A percentile compares a stretch with the other conserved stretches of the same genome.
phyloP scores from a whole-genome alignment of 1,284 basidiomycete genomes.

The Anthracocystis panici-leucophaei region DNA sequence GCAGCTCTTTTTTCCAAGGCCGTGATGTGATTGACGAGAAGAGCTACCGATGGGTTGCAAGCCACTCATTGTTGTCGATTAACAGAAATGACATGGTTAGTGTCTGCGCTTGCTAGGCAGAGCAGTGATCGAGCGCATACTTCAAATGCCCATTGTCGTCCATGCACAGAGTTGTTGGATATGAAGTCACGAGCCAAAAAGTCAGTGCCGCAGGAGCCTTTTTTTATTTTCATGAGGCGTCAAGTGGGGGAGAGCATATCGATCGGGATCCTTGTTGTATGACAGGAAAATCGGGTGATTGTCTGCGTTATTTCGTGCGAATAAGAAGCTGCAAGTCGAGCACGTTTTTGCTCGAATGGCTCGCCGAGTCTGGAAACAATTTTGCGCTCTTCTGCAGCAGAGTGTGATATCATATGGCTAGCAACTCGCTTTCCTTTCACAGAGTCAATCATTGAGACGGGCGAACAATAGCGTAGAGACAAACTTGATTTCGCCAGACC shows the following conservation, averaged over 20 bases:
- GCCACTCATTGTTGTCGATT: too few relatives aligned
- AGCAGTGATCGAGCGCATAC: too few relatives aligned
- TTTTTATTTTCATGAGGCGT: not conserved
- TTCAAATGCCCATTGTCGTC: too few relatives aligned
- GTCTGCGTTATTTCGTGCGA: constrained; percentile 2
- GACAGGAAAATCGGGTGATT: not conserved
- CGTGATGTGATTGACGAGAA: too few relatives aligned
- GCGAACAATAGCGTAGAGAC: not conserved
- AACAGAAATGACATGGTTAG: too few relatives aligned
- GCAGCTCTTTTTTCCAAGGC: not conserved
- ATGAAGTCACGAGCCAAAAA: too few relatives aligned
- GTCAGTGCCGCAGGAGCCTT: constrained; percentile 1
- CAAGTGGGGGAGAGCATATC: constrained; percentile 3
- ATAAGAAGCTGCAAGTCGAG: constrained; percentile 7
- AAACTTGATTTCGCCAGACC: too few relatives aligned
- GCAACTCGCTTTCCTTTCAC: too few relatives aligned
- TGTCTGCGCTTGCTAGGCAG: too few relatives aligned
- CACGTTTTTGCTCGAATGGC: constrained; percentile 18
- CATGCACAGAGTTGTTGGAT: too few relatives aligned
- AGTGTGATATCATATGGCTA: not conserved
- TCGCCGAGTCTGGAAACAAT: constrained; percentile 18
- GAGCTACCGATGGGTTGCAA: too few relatives aligned
- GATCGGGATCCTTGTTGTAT: not conserved
- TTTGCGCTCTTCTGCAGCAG: not conserved
- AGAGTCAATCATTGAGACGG: too few relatives aligned